Conservation (phyloP, 768 basidiomycete genomes). For the Podaxis mareebaensis region DNA sequence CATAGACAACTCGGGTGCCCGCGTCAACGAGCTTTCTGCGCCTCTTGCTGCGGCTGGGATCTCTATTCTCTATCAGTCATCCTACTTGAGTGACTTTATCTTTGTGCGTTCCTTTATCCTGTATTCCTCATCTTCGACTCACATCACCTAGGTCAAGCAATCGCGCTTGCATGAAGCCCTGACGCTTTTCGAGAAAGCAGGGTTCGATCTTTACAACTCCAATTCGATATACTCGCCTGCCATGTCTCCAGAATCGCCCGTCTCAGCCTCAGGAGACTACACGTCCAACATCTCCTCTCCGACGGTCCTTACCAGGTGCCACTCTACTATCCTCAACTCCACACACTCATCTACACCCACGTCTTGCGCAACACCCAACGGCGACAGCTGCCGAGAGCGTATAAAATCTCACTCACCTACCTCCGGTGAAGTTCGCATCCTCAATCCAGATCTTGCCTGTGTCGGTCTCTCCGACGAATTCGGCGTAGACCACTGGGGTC, state of each 20-base stretch:
- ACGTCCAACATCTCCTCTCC: slow-evolving; percentile 9
- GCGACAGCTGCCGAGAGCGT: slow-evolving; percentile 20
- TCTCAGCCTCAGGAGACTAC: background rate
- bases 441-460: slow-evolving; percentile 73
- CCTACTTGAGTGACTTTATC: slow-evolving; percentile 82
- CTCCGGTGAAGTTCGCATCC: slow-evolving; percentile 57
- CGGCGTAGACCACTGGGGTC: slow-evolving; percentile 66
- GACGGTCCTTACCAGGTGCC: slow-evolving; percentile 8
- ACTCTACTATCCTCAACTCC: background rate
- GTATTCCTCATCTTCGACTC: slow-evolving; percentile 13
- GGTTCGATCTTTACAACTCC: slow-evolving; percentile 64
- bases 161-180: slow-evolving; percentile 63
- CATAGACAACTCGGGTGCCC: slow-evolving; percentile 66
- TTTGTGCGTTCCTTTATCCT: slow-evolving; percentile 48
- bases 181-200: slow-evolving; percentile 55
- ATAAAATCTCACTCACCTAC: slow-evolving; percentile 54
- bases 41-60: slow-evolving; percentile 77
- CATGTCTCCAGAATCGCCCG: slow-evolving; percentile 17
- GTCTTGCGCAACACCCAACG: background rate
- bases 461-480: slow-evolving; percentile 72
- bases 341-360: background rate
- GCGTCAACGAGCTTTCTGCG: slow-evolving; percentile 75
- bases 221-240: slow-evolving; percentile 34
- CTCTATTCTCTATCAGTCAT: slow-evolving; percentile 80
- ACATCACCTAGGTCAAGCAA: slow-evolving; percentile 58